Evolutionary conservation across 2,329 filamentous ascomycete species (phyloP), one percentile per base, ranked within the genome.

Genomic region (Claviceps paspali): DNA sequence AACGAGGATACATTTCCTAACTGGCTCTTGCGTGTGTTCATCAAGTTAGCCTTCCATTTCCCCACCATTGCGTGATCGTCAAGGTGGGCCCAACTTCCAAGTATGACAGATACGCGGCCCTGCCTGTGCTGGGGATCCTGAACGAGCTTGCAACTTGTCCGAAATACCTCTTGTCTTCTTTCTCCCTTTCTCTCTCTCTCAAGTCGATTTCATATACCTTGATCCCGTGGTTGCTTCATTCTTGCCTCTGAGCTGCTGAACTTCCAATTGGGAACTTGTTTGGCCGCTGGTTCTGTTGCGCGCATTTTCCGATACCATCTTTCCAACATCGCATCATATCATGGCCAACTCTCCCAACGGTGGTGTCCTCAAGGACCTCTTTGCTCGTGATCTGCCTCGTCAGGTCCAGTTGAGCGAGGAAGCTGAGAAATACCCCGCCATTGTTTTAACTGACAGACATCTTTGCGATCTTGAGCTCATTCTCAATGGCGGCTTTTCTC

Each of bases 391-490:
- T 74, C 73, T 79, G 45, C 82, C 83, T 49, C 78, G 82, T 55
- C 80, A 91, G 48, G 70, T 70, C 45, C 69, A 94, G 67, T 81
- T 98, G 45, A 66, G 68, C 39, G 74, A 73, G 33, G 91, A 98
- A 66, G 82, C 88, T 29, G 87, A 94, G 69, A 79, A 57, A 23
- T 77, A 96, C 32, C 84, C 86, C 27, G 82, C 88, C 27, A 70
- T 98, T 49, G 66, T 81, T 42, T 77, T 98, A 48, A 82, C 75
- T 36, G 91, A 98, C 72, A 79, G 91, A 53, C 91, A 98, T 65
- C 78, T 98, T 35, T 98, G 91, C 65, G 91, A 98, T 71, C 73
- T 98, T 49, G 91, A 98, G 65, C 66, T 98, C 63, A 86, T 98
- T 55, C 78, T 98, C 61, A 96, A 86, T 62, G 91, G 91, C 58